Conservation (phyloP, 345 rosid genomes). For the Citrus hindsii region DNA sequence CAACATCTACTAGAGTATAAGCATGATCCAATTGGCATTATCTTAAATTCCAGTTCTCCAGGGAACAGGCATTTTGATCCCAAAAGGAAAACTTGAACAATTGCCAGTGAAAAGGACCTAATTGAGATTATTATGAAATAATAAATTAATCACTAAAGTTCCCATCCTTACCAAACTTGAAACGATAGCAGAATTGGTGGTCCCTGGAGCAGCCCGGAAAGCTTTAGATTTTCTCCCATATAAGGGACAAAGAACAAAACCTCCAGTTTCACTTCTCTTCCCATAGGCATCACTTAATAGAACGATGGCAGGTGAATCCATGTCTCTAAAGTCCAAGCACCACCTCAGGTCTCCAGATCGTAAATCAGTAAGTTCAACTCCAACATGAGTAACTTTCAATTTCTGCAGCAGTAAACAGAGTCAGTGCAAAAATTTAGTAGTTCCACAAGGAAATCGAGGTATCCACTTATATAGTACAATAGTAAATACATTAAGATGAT, state of each 20-base stretch:
- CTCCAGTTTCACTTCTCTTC: constrained; percentile 65
- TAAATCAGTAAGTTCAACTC: constrained; percentile 76
- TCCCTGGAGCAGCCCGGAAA: constrained; percentile 94
- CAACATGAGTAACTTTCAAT: constrained; percentile 83
- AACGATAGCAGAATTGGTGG: constrained; percentile 73
- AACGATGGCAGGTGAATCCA: constrained; percentile 82
- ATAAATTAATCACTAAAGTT: background rate
- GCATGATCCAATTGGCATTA: background rate
- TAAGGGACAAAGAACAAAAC: constrained; percentile 84
- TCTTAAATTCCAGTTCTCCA: background rate
- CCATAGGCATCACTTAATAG: constrained; percentile 73
- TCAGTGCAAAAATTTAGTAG: background rate
- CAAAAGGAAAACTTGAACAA: background rate
- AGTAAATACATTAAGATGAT: background rate
- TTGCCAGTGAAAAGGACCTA: background rate
- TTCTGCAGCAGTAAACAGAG: constrained; percentile 44
- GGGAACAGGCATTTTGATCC: background rate
- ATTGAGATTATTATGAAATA: background rate
- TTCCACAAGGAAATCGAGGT: background rate
- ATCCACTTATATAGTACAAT: background rate
- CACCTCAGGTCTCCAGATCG: constrained; percentile 81
- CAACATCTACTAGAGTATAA: background rate
- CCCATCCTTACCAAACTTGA: constrained; percentile 60
- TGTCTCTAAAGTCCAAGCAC: constrained; percentile 98
- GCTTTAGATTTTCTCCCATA: constrained; percentile 98